These are phyloP conservation scores for Ogataea hybrid DNA, from an alignment of 1,139 yeast species.

Conservation along the genomic window DNA sequence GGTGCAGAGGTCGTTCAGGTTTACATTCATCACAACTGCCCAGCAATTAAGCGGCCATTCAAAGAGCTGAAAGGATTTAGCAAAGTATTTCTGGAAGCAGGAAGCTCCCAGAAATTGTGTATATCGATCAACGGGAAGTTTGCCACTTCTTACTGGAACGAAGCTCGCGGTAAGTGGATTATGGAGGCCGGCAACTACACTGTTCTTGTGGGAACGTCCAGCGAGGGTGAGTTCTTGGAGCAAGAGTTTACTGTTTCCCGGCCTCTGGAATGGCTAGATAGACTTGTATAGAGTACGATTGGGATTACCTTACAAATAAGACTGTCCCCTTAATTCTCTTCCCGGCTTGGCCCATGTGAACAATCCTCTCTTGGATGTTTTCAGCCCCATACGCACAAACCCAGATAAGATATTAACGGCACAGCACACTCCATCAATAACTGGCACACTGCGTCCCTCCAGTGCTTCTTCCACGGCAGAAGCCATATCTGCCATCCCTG, in stretches of 20 bases:
- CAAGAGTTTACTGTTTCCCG: no score
- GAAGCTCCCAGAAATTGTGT: conserved; percentile 32
- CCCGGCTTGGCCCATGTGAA: conserved; percentile 17
- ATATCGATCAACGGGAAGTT: conserved; percentile 35
- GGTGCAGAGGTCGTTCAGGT: conserved; percentile 51
- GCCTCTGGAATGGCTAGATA: no score
- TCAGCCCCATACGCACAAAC: no score
- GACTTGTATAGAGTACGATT: no score
- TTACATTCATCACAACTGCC: conserved; percentile 35
- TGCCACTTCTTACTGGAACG: conserved; percentile 42
- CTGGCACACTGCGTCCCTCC: no score
- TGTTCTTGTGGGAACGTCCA: neutral
- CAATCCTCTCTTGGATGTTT: no score
- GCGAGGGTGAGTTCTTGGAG: no score
- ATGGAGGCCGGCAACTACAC: conserved; percentile 14
- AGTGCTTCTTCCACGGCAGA: no score
- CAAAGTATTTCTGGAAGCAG: conserved; percentile 40
- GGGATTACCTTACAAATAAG: conserved; percentile 1
- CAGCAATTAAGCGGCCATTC: conserved; percentile 44
- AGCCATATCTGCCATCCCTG: no score
- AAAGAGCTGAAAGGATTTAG: conserved; percentile 58
- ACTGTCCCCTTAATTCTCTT: conserved; percentile 9
- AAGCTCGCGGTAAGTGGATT: conserved; percentile 38
- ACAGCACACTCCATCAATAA: no score
- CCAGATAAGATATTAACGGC: no score